These are phyloP conservation scores for Skeletonema tropicum DNA, from an alignment of 108 stramenopile genomes.

Conservation along the genomic window DNA sequence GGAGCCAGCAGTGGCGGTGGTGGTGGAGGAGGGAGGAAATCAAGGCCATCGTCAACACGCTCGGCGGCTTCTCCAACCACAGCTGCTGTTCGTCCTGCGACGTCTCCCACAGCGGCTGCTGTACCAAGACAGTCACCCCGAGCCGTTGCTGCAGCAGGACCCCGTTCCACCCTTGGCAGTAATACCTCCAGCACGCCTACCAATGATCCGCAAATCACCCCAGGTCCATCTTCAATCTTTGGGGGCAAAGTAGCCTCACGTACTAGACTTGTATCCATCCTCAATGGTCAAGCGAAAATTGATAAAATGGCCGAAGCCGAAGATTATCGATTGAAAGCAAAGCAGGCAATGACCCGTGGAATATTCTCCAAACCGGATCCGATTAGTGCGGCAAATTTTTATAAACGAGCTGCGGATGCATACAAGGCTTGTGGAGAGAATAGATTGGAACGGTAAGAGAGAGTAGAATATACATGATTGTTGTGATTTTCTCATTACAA, in stretches of 20 bases:
- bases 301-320: conserved; percentile 83
- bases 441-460: conserved; percentile 54
- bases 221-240: conserved; percentile 12
- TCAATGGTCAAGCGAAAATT: conserved; percentile 66
- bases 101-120: conserved; percentile 10
- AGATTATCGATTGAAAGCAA: conserved; percentile 75
- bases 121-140: neutral
- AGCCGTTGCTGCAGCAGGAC: neutral
- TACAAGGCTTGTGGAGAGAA: conserved; percentile 74
- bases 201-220: neutral
- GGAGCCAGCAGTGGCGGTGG: conserved; percentile 17
- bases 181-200: conserved; percentile 29
- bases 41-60: conserved; percentile 1
- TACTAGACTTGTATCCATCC: conserved; percentile 17
- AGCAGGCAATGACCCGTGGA: conserved; percentile 76
- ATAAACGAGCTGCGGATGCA: conserved; percentile 88
- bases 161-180: neutral
- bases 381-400: conserved; percentile 71
- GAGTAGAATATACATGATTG: too few species aligned
- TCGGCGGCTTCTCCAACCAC: conserved; percentile 2
- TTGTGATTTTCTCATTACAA: too few species aligned
- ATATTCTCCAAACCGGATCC: conserved; percentile 79
- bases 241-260: conserved; percentile 20
- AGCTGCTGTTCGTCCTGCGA: conserved; percentile 4
- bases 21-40: conserved; percentile 19